These are phyloP conservation scores for Heliamphora pulchella DNA, from an alignment of 179 eudicot genomes.

Conservation along the genomic window DNA sequence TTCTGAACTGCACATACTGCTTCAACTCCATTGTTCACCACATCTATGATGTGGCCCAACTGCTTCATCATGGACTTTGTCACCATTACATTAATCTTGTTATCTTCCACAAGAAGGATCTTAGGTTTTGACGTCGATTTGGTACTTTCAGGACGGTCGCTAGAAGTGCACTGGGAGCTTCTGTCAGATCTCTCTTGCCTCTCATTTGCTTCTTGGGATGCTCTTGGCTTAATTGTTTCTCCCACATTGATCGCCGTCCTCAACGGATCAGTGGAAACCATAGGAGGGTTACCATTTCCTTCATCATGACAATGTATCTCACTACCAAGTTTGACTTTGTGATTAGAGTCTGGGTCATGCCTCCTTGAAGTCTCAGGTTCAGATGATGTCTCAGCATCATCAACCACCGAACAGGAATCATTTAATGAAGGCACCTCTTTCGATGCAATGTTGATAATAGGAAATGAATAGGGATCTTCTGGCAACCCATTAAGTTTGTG, in stretches of 20 bases:
- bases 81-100: slow-evolving; percentile 84
- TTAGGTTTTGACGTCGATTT: slow-evolving; percentile 37
- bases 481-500: slow-evolving; percentile 30
- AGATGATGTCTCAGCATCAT: slow-evolving; percentile 27
- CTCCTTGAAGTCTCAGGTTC: slow-evolving; percentile 32
- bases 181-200: slow-evolving; percentile 26
- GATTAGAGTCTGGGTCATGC: slow-evolving; percentile 23
- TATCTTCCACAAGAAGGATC: slow-evolving; percentile 92
- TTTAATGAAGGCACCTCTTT: slow-evolving; percentile 36
- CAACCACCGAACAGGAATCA: slow-evolving; percentile 30
- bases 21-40: slow-evolving; percentile 86
- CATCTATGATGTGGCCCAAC: slow-evolving; percentile 65
- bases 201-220: slow-evolving; percentile 26
- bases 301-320: slow-evolving; percentile 21
- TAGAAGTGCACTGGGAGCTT: slow-evolving; percentile 47
- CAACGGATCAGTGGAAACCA: slow-evolving; percentile 16
- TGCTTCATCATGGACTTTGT: slow-evolving; percentile 81
- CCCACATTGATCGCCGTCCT: slow-evolving; percentile 3
- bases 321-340: slow-evolving; percentile 16
- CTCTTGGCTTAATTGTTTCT: slow-evolving; percentile 20
- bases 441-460: slow-evolving; percentile 21
- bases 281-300: slow-evolving; percentile 17
- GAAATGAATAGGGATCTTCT: slow-evolving; percentile 26
- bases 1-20: slow-evolving; percentile 79
- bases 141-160: slow-evolving; percentile 31